Percentiles rank a stretch among this genome's conserved stretches.
These are phyloP conservation scores for Penicillium nucicola DNA, from an alignment of 495 filamentous ascomycete genomes.

Conservation along the genomic window DNA sequence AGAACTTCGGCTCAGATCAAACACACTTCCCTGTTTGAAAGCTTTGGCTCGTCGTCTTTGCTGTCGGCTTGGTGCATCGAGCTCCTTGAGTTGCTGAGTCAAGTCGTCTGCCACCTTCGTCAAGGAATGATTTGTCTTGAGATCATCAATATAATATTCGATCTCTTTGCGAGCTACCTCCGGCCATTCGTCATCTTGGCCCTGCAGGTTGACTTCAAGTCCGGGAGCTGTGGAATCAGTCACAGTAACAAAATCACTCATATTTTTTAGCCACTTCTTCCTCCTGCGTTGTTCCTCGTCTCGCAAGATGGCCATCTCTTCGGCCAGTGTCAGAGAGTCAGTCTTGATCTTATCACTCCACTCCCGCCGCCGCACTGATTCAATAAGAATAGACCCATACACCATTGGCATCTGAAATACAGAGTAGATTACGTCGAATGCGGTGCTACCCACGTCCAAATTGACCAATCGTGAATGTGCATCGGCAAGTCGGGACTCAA, in stretches of 20 bases:
- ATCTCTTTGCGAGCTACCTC: constrained; percentile 54
- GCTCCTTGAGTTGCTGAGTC: constrained; percentile 58
- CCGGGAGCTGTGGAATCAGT: constrained; percentile 65
- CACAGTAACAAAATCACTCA: constrained; percentile 58
- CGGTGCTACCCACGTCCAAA: constrained; percentile 65
- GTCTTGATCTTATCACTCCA: constrained; percentile 86
- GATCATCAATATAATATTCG: constrained; percentile 49
- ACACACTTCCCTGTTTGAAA: constrained; percentile 94
- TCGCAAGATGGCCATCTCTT: constrained; percentile 85
- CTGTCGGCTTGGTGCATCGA: constrained; percentile 70
- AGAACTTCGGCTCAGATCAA: constrained; percentile 77
- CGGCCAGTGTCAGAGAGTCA: constrained; percentile 79
- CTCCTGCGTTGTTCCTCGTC: constrained; percentile 88
- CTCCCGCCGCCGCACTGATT: constrained; percentile 80
- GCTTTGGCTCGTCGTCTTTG: constrained; percentile 76
- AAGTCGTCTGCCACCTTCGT: constrained; percentile 54
- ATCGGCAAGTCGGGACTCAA: constrained; percentile 69
- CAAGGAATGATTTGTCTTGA: constrained; percentile 43
- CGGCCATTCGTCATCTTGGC: constrained; percentile 80
- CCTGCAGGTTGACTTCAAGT: constrained; percentile 80
- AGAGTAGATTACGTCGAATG: constrained; percentile 71
- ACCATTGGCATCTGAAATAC: constrained; percentile 79
- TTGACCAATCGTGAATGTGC: constrained; percentile 67
- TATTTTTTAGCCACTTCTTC: constrained; percentile 84
- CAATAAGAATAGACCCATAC: constrained; percentile 84